Conservation (phyloP, 495 filamentous ascomycete genomes). For the Lindgomyces ingoldianus region DNA sequence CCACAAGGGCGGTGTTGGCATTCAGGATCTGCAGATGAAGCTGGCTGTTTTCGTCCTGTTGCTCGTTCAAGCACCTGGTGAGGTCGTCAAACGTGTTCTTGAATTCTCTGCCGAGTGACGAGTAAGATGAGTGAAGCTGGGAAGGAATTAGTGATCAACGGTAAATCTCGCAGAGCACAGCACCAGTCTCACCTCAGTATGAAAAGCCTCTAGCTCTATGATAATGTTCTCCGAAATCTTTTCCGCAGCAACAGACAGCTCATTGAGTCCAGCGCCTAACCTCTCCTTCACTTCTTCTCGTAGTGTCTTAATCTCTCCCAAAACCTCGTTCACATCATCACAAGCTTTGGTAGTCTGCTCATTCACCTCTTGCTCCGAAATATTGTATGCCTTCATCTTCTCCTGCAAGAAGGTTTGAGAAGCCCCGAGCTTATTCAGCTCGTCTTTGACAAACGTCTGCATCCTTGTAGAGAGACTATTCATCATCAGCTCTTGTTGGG, state of each 20-base stretch:
- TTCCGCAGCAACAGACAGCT: conserved; percentile 80
- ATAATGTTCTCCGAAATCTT: conserved; percentile 90
- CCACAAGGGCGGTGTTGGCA: conserved; percentile 65
- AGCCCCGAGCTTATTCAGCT: conserved; percentile 65
- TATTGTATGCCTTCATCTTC: conserved; percentile 64
- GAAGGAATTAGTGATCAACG: conserved; percentile 35
- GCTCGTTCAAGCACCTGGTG: conserved; percentile 68
- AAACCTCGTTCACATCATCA: conserved; percentile 83
- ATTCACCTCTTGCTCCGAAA: conserved; percentile 65
- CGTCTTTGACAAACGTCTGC: conserved; percentile 68
- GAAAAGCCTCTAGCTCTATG: conserved; percentile 77
- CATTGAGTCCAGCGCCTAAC: conserved; percentile 81
- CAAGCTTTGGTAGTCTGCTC: conserved; percentile 69
- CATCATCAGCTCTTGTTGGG: conserved; percentile 69
- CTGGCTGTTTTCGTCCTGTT: conserved; percentile 73
- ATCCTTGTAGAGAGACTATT: conserved; percentile 66
- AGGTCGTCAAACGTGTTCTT: conserved; percentile 81
- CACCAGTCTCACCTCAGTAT: conserved; percentile 59
- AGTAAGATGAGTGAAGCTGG: conserved; percentile 82
- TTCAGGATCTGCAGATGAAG: conserved; percentile 68
- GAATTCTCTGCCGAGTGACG: conserved; percentile 84
- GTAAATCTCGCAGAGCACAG: background rate
- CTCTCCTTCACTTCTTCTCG: conserved; percentile 82
- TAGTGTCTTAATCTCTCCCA: conserved; percentile 88
- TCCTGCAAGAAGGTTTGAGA: conserved; percentile 68